Conservation (phyloP, 768 basidiomycete genomes). For the Hortiboletus campestris region DNA sequence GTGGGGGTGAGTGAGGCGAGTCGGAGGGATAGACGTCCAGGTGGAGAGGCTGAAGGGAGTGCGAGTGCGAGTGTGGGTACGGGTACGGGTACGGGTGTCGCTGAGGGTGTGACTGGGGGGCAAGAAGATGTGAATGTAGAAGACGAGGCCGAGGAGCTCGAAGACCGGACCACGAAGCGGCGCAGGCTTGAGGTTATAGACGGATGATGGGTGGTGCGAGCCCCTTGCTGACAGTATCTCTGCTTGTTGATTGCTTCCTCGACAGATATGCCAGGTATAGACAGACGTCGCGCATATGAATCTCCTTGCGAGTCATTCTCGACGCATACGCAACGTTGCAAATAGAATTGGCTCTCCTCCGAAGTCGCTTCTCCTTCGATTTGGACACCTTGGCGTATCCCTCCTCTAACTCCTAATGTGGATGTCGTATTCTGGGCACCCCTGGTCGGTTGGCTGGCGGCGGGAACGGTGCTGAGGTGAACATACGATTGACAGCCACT, state of each 20-base stretch:
- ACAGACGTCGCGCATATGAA: neutral
- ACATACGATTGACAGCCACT: no score
- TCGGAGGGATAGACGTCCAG: neutral
- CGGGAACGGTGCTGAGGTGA: no score
- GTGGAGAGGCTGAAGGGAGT: neutral
- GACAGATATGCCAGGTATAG: neutral
- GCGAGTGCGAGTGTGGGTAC: no score
- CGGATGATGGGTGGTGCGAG: neutral
- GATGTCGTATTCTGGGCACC: no score
- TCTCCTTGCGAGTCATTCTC: neutral
- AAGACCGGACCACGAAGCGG: constrained; percentile 15
- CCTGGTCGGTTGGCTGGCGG: no score
- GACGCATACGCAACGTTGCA: neutral
- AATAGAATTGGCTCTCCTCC: neutral
- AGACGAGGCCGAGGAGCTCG: constrained; percentile 1
- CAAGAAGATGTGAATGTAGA: neutral
- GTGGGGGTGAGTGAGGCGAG: constrained; percentile 16
- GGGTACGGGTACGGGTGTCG: neutral
- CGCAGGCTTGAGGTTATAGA: constrained; percentile 7
- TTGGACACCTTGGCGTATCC: no score
- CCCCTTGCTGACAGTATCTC: neutral
- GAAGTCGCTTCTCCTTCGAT: no score
- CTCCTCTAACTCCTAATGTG: no score
- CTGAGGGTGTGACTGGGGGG: neutral
- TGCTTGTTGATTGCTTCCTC: neutral